A percentile compares a stretch with the other conserved stretches of the same genome.
Evolutionary conservation across 371 early-diverging fungal species (phyloP).

Genomic region (Mortierella sp.): DNA sequence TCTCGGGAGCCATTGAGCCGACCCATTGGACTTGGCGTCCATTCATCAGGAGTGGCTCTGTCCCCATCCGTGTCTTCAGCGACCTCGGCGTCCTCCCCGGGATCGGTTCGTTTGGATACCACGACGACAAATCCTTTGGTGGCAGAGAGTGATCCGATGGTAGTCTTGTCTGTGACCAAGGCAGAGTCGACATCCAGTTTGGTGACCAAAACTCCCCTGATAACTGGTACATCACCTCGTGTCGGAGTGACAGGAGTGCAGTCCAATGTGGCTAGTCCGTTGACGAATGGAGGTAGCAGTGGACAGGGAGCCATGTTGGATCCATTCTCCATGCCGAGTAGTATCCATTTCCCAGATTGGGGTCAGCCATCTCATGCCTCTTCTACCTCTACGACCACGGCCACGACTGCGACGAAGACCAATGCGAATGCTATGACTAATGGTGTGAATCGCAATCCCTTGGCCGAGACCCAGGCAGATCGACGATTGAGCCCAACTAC

Average conservation of each 20-base stretch:
- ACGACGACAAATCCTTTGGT: background rate
- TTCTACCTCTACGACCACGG: background rate
- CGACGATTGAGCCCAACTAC: background rate
- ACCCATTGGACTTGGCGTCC: no score
- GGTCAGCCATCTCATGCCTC: no score
- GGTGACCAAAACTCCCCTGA: slow-evolving; percentile 1
- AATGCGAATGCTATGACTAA: background rate
- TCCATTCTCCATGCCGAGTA: slow-evolving; percentile 51
- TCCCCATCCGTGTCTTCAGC: background rate
- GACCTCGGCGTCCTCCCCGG: background rate
- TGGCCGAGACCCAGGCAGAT: background rate
- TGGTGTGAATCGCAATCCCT: background rate
- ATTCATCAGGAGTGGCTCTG: background rate
- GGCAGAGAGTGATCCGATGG: slow-evolving; percentile 3
- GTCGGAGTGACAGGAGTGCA: background rate
- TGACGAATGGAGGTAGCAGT: background rate
- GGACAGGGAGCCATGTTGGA: slow-evolving; percentile 41
- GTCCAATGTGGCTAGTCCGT: background rate
- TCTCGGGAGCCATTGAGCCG: background rate
- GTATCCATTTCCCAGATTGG: slow-evolving; percentile 33
- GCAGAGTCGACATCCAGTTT: background rate
- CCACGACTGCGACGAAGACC: background rate
- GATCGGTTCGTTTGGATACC: background rate
- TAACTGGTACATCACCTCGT: background rate
- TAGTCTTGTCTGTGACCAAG: background rate